These are phyloP conservation scores for Tylopilus plumbeoviolaceoides DNA, from an alignment of 768 basidiomycete genomes.

Conservation along the genomic window DNA sequence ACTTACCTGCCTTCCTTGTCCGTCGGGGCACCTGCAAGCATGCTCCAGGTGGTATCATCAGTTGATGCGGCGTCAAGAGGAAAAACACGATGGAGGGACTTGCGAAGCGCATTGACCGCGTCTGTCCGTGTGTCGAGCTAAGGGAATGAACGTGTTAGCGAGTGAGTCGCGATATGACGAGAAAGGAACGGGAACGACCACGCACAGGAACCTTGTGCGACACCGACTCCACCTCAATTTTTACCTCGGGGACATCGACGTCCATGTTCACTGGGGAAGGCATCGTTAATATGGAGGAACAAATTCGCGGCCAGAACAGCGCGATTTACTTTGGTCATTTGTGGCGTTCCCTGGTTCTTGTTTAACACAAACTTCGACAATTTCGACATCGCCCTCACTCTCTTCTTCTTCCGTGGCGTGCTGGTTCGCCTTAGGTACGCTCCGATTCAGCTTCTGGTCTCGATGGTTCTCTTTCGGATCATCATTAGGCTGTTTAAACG, in stretches of 20 bases:
- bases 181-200: background rate
- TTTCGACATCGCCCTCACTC: conserved; percentile 6
- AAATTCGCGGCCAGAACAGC: too few relatives aligned
- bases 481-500: conserved; percentile 46
- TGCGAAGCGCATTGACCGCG: conserved; percentile 38
- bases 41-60: conserved; percentile 27
- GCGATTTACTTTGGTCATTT: background rate
- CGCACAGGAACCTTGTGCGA: conserved; percentile 43
- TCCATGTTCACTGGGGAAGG: conserved; percentile 5
- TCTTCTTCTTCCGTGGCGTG: background rate
- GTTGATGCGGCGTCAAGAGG: conserved; percentile 2
- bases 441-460: background rate
- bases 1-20: conserved; percentile 24
- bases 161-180: background rate
- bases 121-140: conserved; percentile 36
- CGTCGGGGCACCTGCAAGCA: conserved; percentile 12
- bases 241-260: conserved; percentile 25
- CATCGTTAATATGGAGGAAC: background rate
- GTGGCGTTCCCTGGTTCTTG: background rate
- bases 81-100: conserved; percentile 31
- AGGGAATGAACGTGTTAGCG: background rate
- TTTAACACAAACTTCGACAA: conserved; percentile 7
- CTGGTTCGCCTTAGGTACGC: background rate
- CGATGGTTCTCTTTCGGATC: conserved; percentile 11
- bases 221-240: conserved; percentile 37